Base-by-base conservation (phyloP, 352 stramenopile genomes). In the Pythium biforme region DNA sequence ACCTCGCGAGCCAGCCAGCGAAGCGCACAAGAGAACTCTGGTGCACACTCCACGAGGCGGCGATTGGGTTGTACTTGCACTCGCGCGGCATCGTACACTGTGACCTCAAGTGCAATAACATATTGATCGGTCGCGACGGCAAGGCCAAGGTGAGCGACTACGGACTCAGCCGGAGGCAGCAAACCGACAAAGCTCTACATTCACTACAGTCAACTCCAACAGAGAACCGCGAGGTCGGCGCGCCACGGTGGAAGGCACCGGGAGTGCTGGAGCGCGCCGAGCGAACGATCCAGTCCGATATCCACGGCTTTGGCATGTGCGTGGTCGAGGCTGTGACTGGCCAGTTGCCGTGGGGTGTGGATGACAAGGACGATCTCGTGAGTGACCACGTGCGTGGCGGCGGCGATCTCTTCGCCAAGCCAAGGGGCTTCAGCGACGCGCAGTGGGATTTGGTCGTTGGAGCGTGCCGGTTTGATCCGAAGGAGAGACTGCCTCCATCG, bases 31-130 rank as follows among this genome's bases (percentile, higher is more conserved):
- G 59, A 11, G 47, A 64, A n/a, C 33, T 76, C 8, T 75, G 68
- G 64, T 51, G 46, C 1, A 55, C 59, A 1, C 72, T 88, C 27
- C 70, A 79, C 54, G 65, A 86, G 46, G 72, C 74, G 1, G 70
- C 75, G 3, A 29, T 83, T 19, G 89, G 83, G 0, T 59, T 97
- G 29, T 95, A 92, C 51, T 66, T 97, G 15, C 88, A 97, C 64
- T 46, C 48, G 15, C 58, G 72, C 27, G 64, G 61, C 6, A 62
- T 82, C 27, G 62, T 95, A 12, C 60, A 68, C 12, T 48, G 61
- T 11, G 52, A 68, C 22, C 47, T 68, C 23, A 68, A 68, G 53
- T 62, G 61, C 53, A 58, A 68, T 34, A 68, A 68, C 27, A 57
- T 68, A 9, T 33, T 62, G 12, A 26, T 68, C 73, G 79, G 80